phyloP scores from a whole-genome alignment of 192 early-diverging fungal species.

The Podila verticillata region DNA sequence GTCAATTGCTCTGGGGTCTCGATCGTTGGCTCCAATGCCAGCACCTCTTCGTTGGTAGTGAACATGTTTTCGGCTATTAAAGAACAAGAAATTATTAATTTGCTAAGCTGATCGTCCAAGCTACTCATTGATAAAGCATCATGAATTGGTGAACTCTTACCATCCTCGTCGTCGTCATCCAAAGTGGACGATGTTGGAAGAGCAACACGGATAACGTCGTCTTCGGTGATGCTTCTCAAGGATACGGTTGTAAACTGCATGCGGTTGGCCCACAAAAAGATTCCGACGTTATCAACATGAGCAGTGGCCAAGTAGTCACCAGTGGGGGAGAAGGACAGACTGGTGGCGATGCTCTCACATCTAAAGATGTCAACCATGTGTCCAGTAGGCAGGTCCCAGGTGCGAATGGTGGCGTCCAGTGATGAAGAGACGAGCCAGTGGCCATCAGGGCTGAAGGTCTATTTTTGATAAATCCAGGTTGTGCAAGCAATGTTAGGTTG shows the following conservation, averaged over 20 bases:
- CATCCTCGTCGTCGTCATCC: conserved; percentile 63
- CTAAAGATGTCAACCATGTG: conserved; percentile 87
- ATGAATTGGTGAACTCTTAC: conserved; percentile 7
- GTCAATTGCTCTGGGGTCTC: conserved; percentile 68
- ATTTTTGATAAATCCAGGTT: not conserved
- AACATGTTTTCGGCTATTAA: conserved; percentile 26
- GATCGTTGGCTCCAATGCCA: conserved; percentile 43
- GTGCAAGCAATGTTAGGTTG: not conserved
- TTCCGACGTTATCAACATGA: conserved; percentile 91
- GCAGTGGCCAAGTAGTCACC: conserved; percentile 94
- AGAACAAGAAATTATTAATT: not conserved
- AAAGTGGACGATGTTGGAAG: conserved; percentile 71
- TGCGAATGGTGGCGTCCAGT: conserved; percentile 88
- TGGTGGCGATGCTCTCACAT: conserved; percentile 80
- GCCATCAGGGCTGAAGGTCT: conserved; percentile 92
- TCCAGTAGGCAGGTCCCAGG: conserved; percentile 97
- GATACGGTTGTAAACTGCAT: conserved; percentile 80
- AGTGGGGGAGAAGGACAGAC: conserved; percentile 87
- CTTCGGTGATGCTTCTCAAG: conserved; percentile 71
- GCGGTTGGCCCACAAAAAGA: conserved; percentile 94
- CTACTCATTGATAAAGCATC: no score
- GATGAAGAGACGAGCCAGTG: conserved; percentile 88
- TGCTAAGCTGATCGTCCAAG: not conserved
- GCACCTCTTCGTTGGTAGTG: conserved; percentile 41
- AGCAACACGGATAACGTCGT: conserved; percentile 58